A percentile compares a stretch with the other conserved stretches of the same genome.
Evolutionary conservation across 805 yeast species (phyloP).

Genomic region (Grigorovia yakushimaensis): DNA sequence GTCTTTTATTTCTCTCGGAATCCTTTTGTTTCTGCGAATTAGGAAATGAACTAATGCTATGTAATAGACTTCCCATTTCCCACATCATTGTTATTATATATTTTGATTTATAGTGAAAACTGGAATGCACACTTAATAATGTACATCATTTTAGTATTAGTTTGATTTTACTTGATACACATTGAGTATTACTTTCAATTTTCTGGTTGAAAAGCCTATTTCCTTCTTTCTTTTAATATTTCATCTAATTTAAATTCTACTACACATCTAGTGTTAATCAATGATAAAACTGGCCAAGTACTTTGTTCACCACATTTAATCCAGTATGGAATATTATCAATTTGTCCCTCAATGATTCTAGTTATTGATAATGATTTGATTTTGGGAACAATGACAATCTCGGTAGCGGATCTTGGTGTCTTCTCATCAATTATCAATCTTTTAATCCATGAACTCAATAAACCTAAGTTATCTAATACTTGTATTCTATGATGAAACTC

Average conservation of each 20-base stretch:
- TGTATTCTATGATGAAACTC: conserved; percentile 81
- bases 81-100: too few relatives aligned
- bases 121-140: too few relatives aligned
- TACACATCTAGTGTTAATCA: conserved; percentile 78
- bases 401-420: conserved; percentile 69
- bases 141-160: too few relatives aligned
- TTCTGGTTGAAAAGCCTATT: too few relatives aligned
- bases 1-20: too few relatives aligned
- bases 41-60: too few relatives aligned
- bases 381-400: conserved; percentile 86
- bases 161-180: too few relatives aligned
- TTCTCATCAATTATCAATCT: conserved; percentile 81
- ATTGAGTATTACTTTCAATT: too few relatives aligned
- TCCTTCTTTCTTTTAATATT: conserved; percentile 36
- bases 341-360: conserved; percentile 67
- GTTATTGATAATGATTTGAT: conserved; percentile 63
- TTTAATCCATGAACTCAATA: conserved; percentile 59
- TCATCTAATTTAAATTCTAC: conserved; percentile 85
- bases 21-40: too few relatives aligned
- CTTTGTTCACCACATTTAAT: conserved; percentile 82
- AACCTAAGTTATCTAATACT: conserved; percentile 67
- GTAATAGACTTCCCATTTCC: too few relatives aligned
- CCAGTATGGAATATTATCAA: conserved; percentile 82
- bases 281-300: conserved; percentile 84
- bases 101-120: too few relatives aligned